Percentiles rank a stretch among this genome's conserved stretches.
phyloP scores from a whole-genome alignment of 768 basidiomycete genomes.

The Kwoniella sp. region DNA sequence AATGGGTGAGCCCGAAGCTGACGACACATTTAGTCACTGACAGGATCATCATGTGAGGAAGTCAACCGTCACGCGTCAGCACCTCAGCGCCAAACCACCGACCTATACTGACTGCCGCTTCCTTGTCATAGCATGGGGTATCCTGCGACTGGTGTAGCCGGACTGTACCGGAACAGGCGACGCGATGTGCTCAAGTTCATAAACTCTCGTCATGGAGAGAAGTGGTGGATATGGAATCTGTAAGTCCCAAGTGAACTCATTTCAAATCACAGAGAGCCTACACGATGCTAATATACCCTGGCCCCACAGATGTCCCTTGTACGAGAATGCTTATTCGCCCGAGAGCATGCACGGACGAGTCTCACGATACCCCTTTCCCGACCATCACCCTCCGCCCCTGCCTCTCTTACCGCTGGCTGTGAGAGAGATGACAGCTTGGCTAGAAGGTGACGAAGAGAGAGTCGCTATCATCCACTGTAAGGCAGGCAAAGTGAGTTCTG shows the following conservation, averaged over 20 bases:
- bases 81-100: too few species aligned
- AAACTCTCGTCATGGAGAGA: constrained; percentile 69
- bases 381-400: constrained; percentile 86
- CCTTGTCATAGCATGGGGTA: constrained; percentile 72
- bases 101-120: too few species aligned
- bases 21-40: constrained; percentile 65
- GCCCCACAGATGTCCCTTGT: constrained; percentile 64
- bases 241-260: too few species aligned
- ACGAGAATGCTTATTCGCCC: constrained; percentile 77
- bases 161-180: constrained; percentile 75
- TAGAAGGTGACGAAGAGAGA: constrained; percentile 65
- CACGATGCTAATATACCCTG: not conserved
- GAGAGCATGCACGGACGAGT: constrained; percentile 71
- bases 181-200: constrained; percentile 76
- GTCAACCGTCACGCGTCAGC: too few species aligned
- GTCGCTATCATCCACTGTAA: constrained; percentile 86
- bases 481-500: constrained; percentile 60
- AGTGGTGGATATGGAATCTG: constrained; percentile 88
- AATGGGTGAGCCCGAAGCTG: not conserved
- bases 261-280: not conserved
- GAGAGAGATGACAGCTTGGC: constrained; percentile 73
- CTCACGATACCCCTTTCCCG: constrained; percentile 84
- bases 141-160: constrained; percentile 76
- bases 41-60: constrained; percentile 62
- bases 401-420: constrained; percentile 71